These are phyloP conservation scores for Benincasa hispida DNA, from an alignment of 306 rosid species.

Conservation along the genomic window DNA sequence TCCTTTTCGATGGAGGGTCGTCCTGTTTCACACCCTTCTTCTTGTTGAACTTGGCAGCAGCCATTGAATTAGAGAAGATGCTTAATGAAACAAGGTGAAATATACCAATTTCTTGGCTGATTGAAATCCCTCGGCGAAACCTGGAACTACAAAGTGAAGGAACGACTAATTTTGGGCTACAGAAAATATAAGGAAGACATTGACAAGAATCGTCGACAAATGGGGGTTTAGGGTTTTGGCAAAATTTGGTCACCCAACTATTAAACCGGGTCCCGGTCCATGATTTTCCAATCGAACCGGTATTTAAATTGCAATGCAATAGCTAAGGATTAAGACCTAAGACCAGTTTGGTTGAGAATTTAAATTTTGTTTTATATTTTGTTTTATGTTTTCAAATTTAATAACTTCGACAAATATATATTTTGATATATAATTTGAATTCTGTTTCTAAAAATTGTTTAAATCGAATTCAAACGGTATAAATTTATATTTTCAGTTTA, in stretches of 20 bases:
- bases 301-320: too few relatives aligned
- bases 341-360: too few relatives aligned
- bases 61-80: slow-evolving; percentile 15
- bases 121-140: not conserved
- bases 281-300: too few relatives aligned
- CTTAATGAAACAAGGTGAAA: too few relatives aligned
- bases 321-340: too few relatives aligned
- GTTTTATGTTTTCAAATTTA: too few relatives aligned
- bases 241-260: not conserved
- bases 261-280: not conserved
- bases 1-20: slow-evolving; percentile 19
- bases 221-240: not conserved
- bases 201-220: not conserved
- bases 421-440: too few relatives aligned
- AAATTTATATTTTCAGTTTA: too few relatives aligned
- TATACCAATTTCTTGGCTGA: not conserved
- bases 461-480: too few relatives aligned
- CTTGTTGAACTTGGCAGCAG: slow-evolving; percentile 21
- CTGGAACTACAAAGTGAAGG: not conserved
- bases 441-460: too few relatives aligned
- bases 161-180: not conserved
- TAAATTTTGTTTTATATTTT: too few relatives aligned
- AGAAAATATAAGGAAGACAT: not conserved
- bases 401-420: too few relatives aligned
- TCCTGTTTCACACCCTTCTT: slow-evolving; percentile 19